Evolutionary conservation across 257 asterid genomes (phyloP), one percentile per base, ranked within the genome.

Genomic region (Phtheirospermum japonicum): DNA sequence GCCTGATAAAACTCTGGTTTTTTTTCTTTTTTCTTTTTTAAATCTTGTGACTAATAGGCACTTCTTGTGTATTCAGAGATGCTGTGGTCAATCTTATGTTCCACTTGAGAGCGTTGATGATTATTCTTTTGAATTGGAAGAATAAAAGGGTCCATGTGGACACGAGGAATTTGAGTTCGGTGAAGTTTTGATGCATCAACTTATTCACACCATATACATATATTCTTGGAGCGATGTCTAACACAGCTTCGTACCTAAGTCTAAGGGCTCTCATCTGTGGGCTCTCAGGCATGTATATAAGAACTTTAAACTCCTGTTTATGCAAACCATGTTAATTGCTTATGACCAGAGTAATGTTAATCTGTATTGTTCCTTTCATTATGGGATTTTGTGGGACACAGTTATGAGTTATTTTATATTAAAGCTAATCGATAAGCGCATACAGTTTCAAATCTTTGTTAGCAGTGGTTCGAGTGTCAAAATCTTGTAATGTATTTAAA

Each of bases 181-280:
- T 73, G 99, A 93, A 79, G 70, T 93, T 58, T 81, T 93, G 68
- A 94, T 93, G 52, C 97, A 93, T 76, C 99, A 93, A 75, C 97
- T 93, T 63, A 93, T 93, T 32, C 99, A 93, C 76, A 89, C 96
- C 45, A 93, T 93, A 59, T 97, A 93, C n/a, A 74, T 93, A 89
- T 83, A 97, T 93, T 71, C 97, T 93, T 64, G 97, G 99, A 49
- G 99, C 99, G 48, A 97, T 93, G 67, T 93, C 99, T 53, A 89
- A 93, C 74, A 89, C 99, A n/a, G 99, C 99, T 74, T 93, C 97
- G 13, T 93, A 93, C 81, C 99, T 93, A 71, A 97, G 97, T 72
- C 73, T 93, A 71, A 89, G 99, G 99, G 99, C 99, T 57, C 97
- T 93, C 74, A 93, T n/a, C n/a, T n/a, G n/a, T n/a, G n/a, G n/a